Base-by-base conservation (phyloP, 1,284 basidiomycete genomes). In the Ceratobasidium sp. region DNA sequence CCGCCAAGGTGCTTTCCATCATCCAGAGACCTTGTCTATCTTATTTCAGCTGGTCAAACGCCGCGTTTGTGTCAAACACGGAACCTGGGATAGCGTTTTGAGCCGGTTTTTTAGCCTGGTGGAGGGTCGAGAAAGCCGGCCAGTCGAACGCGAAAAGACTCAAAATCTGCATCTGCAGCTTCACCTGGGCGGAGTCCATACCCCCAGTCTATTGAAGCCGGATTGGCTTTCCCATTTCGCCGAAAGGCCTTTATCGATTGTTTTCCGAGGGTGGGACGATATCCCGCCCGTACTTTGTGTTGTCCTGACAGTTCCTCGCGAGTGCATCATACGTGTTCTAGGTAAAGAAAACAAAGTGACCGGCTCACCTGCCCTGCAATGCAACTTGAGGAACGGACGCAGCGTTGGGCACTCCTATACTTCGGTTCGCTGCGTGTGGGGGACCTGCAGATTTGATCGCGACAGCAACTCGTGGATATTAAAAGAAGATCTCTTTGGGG, bases 81-180 rank as follows among this genome's bases (percentile, higher is more conserved):
- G 62, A 3, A 53, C 14, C 10, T 65, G 62, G 62, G 62, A 65
- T 18, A 12, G 8, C 2, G 28, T 39, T 9, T 30, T 39, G 14
- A 12, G 2, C 5, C 3, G 41, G 5, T 39, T 65, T 34, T 8
- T 65, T 12, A n/a, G 48, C 10, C 3, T 65, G n/a, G 6, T 52
- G 4, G 30, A 52, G 16, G 9, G 6, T 34, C 8, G 18, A 28
- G 3, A 10, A 26, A 26, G 28, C 2, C 30, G 46, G 16, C 48
- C 50, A 5, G 2, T 36, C 18, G 62, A 36, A 48, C 1, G 4
- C 1, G 34, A 34, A 9, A 45, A 36, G 3, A 52, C 5, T 26
- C 62, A 52, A 21, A 34, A 65, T 36, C 32, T 52, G 9, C 53
- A 48, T 30, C 46, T 53, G 26, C 62, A 65, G 34, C 48, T 65